Evolutionary conservation across 2,329 filamentous ascomycete species (phyloP).

Genomic region (Aspergillus niger): DNA sequence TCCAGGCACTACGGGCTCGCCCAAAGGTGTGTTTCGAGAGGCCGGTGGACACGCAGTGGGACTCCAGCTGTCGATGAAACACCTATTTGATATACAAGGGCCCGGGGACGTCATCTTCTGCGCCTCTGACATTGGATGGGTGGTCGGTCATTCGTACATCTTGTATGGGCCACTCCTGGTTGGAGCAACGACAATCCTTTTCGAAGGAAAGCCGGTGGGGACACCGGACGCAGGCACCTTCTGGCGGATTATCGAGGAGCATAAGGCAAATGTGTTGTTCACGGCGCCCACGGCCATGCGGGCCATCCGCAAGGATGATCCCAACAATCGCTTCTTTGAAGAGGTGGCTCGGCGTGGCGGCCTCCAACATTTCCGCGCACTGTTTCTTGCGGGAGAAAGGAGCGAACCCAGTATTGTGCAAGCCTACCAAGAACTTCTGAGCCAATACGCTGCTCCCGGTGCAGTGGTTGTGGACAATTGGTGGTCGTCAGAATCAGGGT

Average conservation of each 20-base stretch:
- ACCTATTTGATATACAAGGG: conserved; percentile 78
- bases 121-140: conserved; percentile 89
- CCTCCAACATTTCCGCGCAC: conserved; percentile 67
- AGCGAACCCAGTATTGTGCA: conserved; percentile 84
- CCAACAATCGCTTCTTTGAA: conserved; percentile 67
- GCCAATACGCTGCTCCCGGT: conserved; percentile 63
- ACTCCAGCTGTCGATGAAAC: conserved; percentile 76
- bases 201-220: conserved; percentile 91
- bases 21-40: conserved; percentile 81
- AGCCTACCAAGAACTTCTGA: conserved; percentile 75
- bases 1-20: conserved; percentile 72
- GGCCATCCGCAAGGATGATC: conserved; percentile 84
- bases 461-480: conserved; percentile 70
- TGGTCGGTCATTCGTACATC: conserved; percentile 83
- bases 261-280: conserved; percentile 80
- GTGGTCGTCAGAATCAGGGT: conserved; percentile 73
- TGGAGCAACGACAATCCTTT: conserved; percentile 82
- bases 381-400: conserved; percentile 87
- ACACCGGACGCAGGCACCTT: conserved; percentile 86
- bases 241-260: conserved; percentile 82
- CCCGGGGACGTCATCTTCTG: conserved; percentile 81
- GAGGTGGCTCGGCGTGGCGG: conserved; percentile 67
- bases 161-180: conserved; percentile 83
- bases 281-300: conserved; percentile 86
- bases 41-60: conserved; percentile 87